A percentile compares a stretch with the other conserved stretches of the same genome.
phyloP scores from a whole-genome alignment of 2,329 filamentous ascomycete genomes.

The Lachnellula occidentalis region DNA sequence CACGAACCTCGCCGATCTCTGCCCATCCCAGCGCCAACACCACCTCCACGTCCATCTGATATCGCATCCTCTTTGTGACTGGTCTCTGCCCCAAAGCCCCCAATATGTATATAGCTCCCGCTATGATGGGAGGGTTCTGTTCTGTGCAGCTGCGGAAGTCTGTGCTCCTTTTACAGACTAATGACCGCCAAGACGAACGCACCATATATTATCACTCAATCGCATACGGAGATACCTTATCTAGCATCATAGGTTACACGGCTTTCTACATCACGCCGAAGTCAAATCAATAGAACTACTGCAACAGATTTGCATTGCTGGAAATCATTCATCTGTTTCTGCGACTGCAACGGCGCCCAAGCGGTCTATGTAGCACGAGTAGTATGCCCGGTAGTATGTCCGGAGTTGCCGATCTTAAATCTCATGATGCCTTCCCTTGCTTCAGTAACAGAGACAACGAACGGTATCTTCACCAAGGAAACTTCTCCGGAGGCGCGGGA shows the following conservation, averaged over 20 bases:
- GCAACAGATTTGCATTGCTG: background rate
- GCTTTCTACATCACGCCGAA: too few relatives aligned
- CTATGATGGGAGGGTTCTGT: background rate
- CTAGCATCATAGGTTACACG: too few relatives aligned
- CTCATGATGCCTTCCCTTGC: too few relatives aligned
- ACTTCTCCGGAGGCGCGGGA: conserved; percentile 14
- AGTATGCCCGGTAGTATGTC: background rate
- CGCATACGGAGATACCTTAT: too few relatives aligned
- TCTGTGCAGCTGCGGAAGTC: background rate
- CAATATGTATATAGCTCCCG: conserved; percentile 5
- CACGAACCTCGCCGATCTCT: background rate
- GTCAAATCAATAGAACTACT: background rate
- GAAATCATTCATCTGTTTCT: background rate
- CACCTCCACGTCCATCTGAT: background rate
- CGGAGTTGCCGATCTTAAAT: conserved; percentile 8
- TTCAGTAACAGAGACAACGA: background rate
- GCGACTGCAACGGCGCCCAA: background rate
- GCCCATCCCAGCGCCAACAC: background rate
- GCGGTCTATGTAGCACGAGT: conserved; percentile 13
- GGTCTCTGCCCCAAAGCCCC: background rate
- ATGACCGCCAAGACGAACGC: background rate
- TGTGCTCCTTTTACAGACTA: background rate
- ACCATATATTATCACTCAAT: background rate
- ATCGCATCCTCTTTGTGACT: background rate
- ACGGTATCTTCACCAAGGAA: background rate